Evolutionary conservation across 2,329 filamentous ascomycete genomes (phyloP).

Genomic region (Fusarium torreyae): DNA sequence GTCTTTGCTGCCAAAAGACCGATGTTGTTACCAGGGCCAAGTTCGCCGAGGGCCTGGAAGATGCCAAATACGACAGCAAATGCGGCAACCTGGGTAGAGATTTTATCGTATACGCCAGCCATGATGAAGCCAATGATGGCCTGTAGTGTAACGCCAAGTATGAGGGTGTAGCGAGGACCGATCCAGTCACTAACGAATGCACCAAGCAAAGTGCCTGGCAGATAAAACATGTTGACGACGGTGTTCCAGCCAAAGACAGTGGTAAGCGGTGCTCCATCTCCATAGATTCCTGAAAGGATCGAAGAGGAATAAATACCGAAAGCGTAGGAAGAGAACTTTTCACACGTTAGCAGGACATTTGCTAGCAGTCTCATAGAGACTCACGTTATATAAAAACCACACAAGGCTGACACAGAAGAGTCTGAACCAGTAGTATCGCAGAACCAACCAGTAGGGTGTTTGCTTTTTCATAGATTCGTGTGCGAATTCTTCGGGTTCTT

Average conservation of each 20-base stretch:
- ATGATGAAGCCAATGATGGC: constrained; percentile 89
- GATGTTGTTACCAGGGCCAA: constrained; percentile 93
- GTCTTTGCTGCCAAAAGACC: constrained; percentile 90
- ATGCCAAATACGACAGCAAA: constrained; percentile 59
- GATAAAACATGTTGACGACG: constrained; percentile 89
- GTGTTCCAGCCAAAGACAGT: constrained; percentile 90
- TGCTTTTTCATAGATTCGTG: constrained; percentile 76
- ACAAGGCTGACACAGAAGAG: constrained; percentile 79
- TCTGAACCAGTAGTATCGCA: constrained; percentile 81
- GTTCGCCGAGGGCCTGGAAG: constrained; percentile 58
- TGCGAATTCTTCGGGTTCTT: constrained; percentile 84
- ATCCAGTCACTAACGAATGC: constrained; percentile 83
- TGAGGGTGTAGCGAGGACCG: constrained; percentile 82
- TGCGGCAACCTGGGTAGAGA: constrained; percentile 68
- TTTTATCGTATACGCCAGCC: constrained; percentile 80
- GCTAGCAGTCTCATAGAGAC: constrained; percentile 33
- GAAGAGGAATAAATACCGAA: constrained; percentile 88
- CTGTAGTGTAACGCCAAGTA: constrained; percentile 79
- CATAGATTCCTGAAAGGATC: constrained; percentile 78
- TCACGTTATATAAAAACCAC: constrained; percentile 87
- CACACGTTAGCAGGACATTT: neutral
- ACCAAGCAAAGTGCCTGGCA: constrained; percentile 85
- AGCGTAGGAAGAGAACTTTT: constrained; percentile 81
- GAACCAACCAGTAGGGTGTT: constrained; percentile 69
- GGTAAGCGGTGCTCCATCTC: constrained; percentile 74